Evolutionary conservation across 2,329 filamentous ascomycete genomes (phyloP), one percentile per base, ranked within the genome.

Genomic region (Fusarium foetens): DNA sequence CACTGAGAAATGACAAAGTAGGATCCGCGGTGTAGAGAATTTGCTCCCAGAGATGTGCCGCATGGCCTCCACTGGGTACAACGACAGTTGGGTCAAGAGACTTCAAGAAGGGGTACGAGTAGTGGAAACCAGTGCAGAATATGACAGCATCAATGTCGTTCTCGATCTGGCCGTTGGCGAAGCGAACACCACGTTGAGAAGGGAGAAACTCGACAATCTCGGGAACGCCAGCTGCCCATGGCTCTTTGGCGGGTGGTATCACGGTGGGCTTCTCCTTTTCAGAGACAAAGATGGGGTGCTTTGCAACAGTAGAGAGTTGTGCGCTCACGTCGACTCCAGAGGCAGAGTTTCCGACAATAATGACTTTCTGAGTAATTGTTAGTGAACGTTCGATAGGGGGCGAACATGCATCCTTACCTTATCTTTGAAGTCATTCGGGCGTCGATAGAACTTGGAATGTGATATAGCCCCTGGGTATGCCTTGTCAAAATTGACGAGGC

Each of bases 61-160:
- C 88, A 53, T 89, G 84, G 49, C 84, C 84, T 4, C 92, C 92
- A 48, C 89, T 86, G 0, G 86, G 87, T 33, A 92, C 85, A 33
- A 92, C 84, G 8, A 91, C 76, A 1, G 86, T 80, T 1, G 90
- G 78, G 3, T 73, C 48, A 13, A 86, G 74, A 5, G 79, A 76
- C 29, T 80, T 76, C 10, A 91, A 76, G 76, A 97, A 97, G 0
- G 94, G 94, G 60, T 92, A 92, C 1, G 91, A 90, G 82, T 94
- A 97, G 68, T 95, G 88, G 78, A 96, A 97, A 1, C 94, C 94
- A 0, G 94, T 97, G 79, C 93, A 94, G 80, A 95, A 97, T 21
- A 97, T 79, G 16, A 97, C 83, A 0, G 88, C 86, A 76, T 97
- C 94, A 53, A 97, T 81, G 29, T 89, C 83, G 4, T 81, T 81